These are phyloP conservation scores for Blastobotrys robertii DNA, from an alignment of 805 yeast genomes.

Conservation along the genomic window DNA sequence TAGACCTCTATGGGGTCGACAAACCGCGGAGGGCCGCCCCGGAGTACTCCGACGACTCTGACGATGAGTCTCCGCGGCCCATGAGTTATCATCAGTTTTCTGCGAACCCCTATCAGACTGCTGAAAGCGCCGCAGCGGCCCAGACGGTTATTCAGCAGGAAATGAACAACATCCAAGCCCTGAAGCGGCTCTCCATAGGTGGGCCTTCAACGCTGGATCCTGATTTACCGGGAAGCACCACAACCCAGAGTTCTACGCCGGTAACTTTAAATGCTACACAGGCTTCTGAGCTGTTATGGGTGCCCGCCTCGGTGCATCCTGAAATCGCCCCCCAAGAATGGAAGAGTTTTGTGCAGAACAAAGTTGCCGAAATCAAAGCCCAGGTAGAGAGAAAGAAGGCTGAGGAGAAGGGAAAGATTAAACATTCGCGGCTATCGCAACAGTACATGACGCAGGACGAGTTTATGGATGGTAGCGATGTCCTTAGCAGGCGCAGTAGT, in stretches of 20 bases:
- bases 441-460: slow-evolving; percentile 27
- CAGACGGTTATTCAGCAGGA: slow-evolving; percentile 33
- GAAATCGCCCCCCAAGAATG: slow-evolving; percentile 85
- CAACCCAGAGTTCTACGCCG: slow-evolving; percentile 6
- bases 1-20: too few relatives aligned
- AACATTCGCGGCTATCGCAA: slow-evolving; percentile 26
- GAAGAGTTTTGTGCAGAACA: slow-evolving; percentile 32
- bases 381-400: slow-evolving; percentile 8
- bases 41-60: slow-evolving; percentile 3
- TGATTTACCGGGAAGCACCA: slow-evolving; percentile 25
- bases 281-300: slow-evolving; percentile 57
- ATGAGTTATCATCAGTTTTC: background rate
- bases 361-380: slow-evolving; percentile 28
- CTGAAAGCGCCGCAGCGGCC: slow-evolving; percentile 16
- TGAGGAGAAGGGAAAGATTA: slow-evolving; percentile 6
- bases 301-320: slow-evolving; percentile 91
- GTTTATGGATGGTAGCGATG: slow-evolving; percentile 25
- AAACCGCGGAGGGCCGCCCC: too few relatives aligned
- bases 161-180: slow-evolving; percentile 30
- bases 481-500: slow-evolving; percentile 17
- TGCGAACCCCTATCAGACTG: slow-evolving; percentile 6
- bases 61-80: slow-evolving; percentile 1
- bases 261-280: slow-evolving; percentile 9
- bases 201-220: slow-evolving; percentile 31
- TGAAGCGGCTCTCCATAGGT: slow-evolving; percentile 33